Evolutionary conservation across 306 rosid species (phyloP).

Genomic region (Vachellia collinsii): DNA sequence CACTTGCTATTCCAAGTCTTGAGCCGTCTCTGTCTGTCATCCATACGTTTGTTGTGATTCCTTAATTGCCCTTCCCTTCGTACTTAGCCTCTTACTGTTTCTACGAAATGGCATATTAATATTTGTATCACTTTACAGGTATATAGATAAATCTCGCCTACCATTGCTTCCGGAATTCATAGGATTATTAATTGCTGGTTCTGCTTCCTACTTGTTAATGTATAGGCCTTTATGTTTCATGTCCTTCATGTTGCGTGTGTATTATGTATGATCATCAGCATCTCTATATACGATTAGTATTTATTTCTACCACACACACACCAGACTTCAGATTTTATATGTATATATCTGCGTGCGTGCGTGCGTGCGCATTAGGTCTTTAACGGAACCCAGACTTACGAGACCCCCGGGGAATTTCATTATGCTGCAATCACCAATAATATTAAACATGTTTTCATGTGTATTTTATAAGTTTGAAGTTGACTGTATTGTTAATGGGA

Average conservation of each 20-base stretch:
- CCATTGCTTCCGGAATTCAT: background rate
- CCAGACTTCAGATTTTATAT: background rate
- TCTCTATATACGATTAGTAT: background rate
- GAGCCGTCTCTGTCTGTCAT: background rate
- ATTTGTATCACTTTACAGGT: background rate
- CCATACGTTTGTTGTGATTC: background rate
- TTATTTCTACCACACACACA: background rate
- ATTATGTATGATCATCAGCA: no score
- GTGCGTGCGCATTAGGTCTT: no score
- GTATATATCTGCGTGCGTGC: no score
- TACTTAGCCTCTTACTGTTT: background rate
- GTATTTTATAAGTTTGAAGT: background rate
- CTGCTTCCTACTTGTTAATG: background rate
- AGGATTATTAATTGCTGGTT: background rate
- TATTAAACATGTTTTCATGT: background rate
- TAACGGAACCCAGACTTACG: background rate
- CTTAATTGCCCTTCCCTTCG: background rate
- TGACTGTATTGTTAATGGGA: background rate
- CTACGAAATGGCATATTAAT: background rate
- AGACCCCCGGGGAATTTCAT: background rate
- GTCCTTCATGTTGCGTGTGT: background rate
- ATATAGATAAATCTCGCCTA: background rate
- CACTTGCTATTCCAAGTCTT: background rate
- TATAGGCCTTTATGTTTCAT: background rate
- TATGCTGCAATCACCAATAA: background rate